These are phyloP conservation scores for Phaseolus lunatus DNA, from an alignment of 306 rosid species.

Conservation along the genomic window DNA sequence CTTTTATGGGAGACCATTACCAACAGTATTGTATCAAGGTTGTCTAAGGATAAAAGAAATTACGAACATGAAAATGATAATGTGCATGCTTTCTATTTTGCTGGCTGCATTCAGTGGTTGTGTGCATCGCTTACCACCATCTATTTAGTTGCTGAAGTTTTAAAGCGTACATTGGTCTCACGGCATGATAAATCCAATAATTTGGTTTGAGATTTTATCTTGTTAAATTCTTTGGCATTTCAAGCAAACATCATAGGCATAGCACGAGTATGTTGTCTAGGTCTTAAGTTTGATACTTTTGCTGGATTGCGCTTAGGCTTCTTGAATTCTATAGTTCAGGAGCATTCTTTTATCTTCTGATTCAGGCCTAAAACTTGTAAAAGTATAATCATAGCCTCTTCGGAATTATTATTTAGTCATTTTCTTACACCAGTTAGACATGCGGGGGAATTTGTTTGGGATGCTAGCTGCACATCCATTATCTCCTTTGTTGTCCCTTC, in stretches of 20 bases:
- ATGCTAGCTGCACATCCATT: constrained; percentile 85
- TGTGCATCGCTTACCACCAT: background rate
- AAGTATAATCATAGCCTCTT: background rate
- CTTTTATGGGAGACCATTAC: background rate
- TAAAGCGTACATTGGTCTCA: background rate
- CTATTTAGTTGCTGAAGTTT: background rate
- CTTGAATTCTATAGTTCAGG: constrained; percentile 5
- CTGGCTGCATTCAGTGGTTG: background rate
- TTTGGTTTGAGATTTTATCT: constrained; percentile 31
- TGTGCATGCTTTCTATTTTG: background rate
- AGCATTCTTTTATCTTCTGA: constrained; percentile 7
- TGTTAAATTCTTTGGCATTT: constrained; percentile 4
- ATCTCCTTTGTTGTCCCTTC: constrained; percentile 85
- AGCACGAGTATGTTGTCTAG: constrained; percentile 14
- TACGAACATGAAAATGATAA: background rate
- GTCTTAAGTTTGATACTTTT: constrained; percentile 10
- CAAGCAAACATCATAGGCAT: background rate
- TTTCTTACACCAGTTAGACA: constrained; percentile 66
- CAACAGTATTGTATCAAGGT: background rate
- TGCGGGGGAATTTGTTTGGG: constrained; percentile 90
- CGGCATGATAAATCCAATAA: background rate
- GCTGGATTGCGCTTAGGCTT: constrained; percentile 5
- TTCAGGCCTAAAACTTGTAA: constrained; percentile 5
- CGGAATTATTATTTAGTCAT: constrained; percentile 2
- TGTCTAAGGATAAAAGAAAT: background rate